Conservation (phyloP, 108 stramenopile species). For the Nitzschia inconspicua region DNA sequence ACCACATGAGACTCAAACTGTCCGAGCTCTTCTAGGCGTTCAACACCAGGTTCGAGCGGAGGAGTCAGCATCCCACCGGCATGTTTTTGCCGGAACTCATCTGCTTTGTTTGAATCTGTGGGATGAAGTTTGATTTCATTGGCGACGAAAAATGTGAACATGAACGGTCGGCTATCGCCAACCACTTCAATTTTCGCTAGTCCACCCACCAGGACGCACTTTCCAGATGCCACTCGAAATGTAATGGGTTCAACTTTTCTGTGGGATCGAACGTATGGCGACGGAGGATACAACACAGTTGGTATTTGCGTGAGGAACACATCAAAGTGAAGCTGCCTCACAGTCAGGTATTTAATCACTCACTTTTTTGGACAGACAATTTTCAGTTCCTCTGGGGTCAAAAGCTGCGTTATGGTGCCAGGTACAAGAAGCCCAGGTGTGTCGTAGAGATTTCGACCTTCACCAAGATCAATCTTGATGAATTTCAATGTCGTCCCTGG, state of each 20-base stretch:
- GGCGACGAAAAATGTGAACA: constrained; percentile 94
- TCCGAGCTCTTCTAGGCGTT: constrained; percentile 83
- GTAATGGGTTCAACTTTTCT: constrained; percentile 86
- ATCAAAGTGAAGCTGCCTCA: background rate
- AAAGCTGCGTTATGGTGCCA: constrained; percentile 77
- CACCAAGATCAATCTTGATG: constrained; percentile 82
- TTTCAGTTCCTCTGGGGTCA: constrained; percentile 87
- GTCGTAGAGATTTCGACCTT: constrained; percentile 67
- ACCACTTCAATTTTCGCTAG: constrained; percentile 81
- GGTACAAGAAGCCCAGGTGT: constrained; percentile 87
- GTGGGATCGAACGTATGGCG: background rate
- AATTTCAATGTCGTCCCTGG: constrained; percentile 90
- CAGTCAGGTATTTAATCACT: constrained; percentile 23
- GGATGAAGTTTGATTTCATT: constrained; percentile 95
- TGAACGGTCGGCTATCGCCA: constrained; percentile 82
- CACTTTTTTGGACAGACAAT: constrained; percentile 88
- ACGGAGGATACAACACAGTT: background rate
- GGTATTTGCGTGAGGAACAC: background rate
- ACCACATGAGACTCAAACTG: constrained; percentile 84
- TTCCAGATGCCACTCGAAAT: constrained; percentile 75
- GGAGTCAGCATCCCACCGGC: constrained; percentile 90
- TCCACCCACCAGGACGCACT: constrained; percentile 83
- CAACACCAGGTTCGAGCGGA: constrained; percentile 71
- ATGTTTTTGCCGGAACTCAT: constrained; percentile 84
- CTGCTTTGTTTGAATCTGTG: constrained; percentile 63